Conservation (phyloP, 1,284 basidiomycete genomes). For the Rhodotorula mucilaginosa region DNA sequence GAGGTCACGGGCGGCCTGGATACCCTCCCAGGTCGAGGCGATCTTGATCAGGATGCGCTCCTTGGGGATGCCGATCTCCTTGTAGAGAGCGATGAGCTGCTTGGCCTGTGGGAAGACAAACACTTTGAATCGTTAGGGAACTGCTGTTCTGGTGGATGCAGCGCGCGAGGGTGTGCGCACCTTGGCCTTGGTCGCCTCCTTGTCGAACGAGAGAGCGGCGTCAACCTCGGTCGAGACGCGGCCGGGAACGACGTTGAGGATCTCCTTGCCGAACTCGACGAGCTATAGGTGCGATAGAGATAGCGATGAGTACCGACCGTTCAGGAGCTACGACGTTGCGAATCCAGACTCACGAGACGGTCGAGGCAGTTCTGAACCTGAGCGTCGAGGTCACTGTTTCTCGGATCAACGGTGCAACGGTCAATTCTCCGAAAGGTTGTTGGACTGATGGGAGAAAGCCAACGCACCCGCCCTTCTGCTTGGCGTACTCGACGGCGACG, state of each 20-base stretch:
- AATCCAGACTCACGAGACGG: constrained; percentile 64
- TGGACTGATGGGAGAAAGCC: too few species aligned
- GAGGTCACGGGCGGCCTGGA: constrained; percentile 95
- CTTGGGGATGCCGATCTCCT: constrained; percentile 82
- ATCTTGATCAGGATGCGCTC: constrained; percentile 98
- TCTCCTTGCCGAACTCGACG: constrained; percentile 95
- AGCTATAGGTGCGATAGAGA: constrained; percentile 56
- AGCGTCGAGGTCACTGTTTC: constrained; percentile 59
- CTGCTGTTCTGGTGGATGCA: too few species aligned
- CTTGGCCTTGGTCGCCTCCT: constrained; percentile 85
- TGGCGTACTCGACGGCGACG: constrained; percentile 75
- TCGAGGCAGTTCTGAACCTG: constrained; percentile 78
- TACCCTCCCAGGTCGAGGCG: constrained; percentile 98
- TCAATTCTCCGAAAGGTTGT: too few species aligned
- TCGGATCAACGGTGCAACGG: not conserved
- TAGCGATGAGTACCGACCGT: not conserved
- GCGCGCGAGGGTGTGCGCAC: constrained; percentile 46
- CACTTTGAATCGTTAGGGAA: not conserved
- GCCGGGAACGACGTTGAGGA: constrained; percentile 92
- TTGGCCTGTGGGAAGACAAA: constrained; percentile 60
- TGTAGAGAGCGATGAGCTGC: constrained; percentile 91
- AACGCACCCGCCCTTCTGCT: constrained; percentile 66
- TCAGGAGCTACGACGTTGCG: too few species aligned
- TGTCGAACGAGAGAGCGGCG: constrained; percentile 94
- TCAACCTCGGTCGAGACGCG: constrained; percentile 99